A percentile compares a stretch with the other conserved stretches of the same genome.
Conservation (phyloP, 768 basidiomycete species). For the Boletus reticulatus region DNA sequence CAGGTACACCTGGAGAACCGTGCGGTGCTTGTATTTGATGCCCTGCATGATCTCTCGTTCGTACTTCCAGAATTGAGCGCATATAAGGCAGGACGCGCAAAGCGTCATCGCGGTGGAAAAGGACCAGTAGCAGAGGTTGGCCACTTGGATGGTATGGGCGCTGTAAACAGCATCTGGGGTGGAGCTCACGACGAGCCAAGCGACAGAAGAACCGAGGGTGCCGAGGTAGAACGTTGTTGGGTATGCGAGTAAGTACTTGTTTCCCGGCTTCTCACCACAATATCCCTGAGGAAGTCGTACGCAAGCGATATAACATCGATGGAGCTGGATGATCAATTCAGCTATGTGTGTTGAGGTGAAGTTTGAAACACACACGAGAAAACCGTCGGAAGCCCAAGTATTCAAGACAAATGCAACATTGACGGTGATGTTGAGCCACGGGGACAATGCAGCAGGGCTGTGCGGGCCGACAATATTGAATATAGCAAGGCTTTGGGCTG, state of each 20-base stretch:
- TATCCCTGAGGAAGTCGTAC: background rate
- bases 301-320: constrained; percentile 23
- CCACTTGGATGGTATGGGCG: constrained; percentile 9
- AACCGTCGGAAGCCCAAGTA: constrained; percentile 21
- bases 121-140: constrained; percentile 11
- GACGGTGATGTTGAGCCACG: constrained; percentile 14
- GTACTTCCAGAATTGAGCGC: constrained; percentile 16
- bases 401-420: constrained; percentile 15
- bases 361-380: constrained; percentile 15
- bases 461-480: constrained; percentile 8
- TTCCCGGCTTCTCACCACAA: background rate
- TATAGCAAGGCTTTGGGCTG: constrained; percentile 8
- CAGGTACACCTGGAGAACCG: constrained; percentile 23
- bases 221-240: constrained; percentile 15
- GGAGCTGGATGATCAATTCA: constrained; percentile 11
- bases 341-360: background rate
- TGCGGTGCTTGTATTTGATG: constrained; percentile 8
- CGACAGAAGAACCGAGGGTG: constrained; percentile 14
- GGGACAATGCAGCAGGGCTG: constrained; percentile 8
- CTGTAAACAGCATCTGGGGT: constrained; percentile 17
- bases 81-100: constrained; percentile 14
- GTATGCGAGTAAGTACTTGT: background rate
- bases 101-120: constrained; percentile 17
- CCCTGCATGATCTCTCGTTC: constrained; percentile 7
- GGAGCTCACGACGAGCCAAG: constrained; percentile 15